These are phyloP conservation scores for Coemansia sp. DNA, from an alignment of 192 early-diverging fungal genomes.

Conservation along the genomic window DNA sequence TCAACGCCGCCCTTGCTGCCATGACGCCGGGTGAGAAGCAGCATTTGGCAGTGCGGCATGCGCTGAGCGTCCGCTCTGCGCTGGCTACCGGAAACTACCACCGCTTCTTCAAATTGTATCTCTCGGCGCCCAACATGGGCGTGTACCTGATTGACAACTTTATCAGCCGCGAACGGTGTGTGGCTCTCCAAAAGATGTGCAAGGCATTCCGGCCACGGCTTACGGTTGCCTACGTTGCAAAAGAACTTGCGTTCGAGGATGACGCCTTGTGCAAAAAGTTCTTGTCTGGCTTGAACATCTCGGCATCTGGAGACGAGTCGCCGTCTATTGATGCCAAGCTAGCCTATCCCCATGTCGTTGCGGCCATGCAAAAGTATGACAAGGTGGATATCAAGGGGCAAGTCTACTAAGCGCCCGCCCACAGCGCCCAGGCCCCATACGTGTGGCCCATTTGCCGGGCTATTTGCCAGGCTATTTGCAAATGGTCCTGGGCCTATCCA, in stretches of 20 bases:
- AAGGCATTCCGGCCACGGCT: constrained; percentile 58
- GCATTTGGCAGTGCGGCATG: constrained; percentile 65
- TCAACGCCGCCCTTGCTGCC: constrained; percentile 67
- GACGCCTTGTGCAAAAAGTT: constrained; percentile 49
- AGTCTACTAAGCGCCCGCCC: constrained; percentile 29
- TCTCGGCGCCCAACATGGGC: constrained; percentile 75
- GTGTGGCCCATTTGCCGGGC: no score
- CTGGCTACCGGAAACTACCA: constrained; percentile 83
- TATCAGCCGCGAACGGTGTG: constrained; percentile 76
- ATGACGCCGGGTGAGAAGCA: constrained; percentile 65
- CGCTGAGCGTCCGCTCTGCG: constrained; percentile 75
- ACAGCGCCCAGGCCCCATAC: no score
- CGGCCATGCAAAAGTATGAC: constrained; percentile 56
- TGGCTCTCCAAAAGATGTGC: constrained; percentile 67
- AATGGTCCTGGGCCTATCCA: no score
- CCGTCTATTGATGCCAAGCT: constrained; percentile 54
- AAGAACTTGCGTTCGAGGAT: constrained; percentile 63
- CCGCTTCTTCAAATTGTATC: constrained; percentile 75
- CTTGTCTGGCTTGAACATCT: constrained; percentile 39
- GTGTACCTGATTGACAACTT: constrained; percentile 91
- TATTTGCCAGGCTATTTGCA: no score
- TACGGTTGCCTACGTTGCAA: constrained; percentile 46
- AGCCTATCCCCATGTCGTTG: constrained; percentile 46
- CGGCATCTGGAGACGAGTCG: constrained; percentile 17
- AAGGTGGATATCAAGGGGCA: constrained; percentile 79